These are phyloP conservation scores for Vanderwaltozyma yarrowii DNA, from an alignment of 805 yeast genomes.

Conservation along the genomic window DNA sequence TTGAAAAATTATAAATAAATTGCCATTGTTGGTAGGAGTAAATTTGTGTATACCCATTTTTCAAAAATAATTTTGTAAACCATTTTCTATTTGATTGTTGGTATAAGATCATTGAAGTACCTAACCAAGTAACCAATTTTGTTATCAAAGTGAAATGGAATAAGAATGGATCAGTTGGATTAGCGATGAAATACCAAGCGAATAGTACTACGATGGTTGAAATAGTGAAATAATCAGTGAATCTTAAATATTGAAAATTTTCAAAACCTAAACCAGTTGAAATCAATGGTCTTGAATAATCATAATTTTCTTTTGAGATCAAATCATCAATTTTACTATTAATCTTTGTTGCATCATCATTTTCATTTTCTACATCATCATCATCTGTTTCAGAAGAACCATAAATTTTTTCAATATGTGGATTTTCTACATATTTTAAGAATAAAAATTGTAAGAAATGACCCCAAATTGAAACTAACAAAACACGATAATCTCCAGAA, in stretches of 20 bases:
- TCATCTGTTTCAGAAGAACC: slow-evolving; percentile 31
- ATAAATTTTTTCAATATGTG: slow-evolving; percentile 76
- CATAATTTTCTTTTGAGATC: slow-evolving; percentile 31
- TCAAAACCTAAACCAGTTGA: slow-evolving; percentile 35
- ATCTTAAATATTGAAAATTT: slow-evolving; percentile 54
- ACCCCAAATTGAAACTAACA: slow-evolving; percentile 60
- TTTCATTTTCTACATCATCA: not conserved
- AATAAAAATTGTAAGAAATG: slow-evolving; percentile 71
- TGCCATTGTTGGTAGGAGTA: slow-evolving; percentile 70
- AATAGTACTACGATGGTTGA: slow-evolving; percentile 36
- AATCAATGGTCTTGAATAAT: slow-evolving; percentile 45
- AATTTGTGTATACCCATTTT: slow-evolving; percentile 52
- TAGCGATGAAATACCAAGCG: slow-evolving; percentile 23
- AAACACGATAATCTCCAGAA: slow-evolving; percentile 60
- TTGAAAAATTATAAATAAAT: slow-evolving; percentile 42
- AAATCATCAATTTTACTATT: slow-evolving; percentile 27
- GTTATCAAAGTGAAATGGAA: slow-evolving; percentile 35
- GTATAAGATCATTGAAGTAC: slow-evolving; percentile 42
- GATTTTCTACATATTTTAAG: slow-evolving; percentile 66
- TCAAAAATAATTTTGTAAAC: slow-evolving; percentile 55
- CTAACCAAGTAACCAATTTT: slow-evolving; percentile 41
- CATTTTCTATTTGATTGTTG: slow-evolving; percentile 51
- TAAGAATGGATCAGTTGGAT: slow-evolving; percentile 19
- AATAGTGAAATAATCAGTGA: slow-evolving; percentile 49
- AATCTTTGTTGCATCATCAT: slow-evolving; percentile 27